Percentiles rank a stretch among this genome's conserved stretches.
phyloP scores from a whole-genome alignment of 495 filamentous ascomycete species.

The Neurospora sp. region DNA sequence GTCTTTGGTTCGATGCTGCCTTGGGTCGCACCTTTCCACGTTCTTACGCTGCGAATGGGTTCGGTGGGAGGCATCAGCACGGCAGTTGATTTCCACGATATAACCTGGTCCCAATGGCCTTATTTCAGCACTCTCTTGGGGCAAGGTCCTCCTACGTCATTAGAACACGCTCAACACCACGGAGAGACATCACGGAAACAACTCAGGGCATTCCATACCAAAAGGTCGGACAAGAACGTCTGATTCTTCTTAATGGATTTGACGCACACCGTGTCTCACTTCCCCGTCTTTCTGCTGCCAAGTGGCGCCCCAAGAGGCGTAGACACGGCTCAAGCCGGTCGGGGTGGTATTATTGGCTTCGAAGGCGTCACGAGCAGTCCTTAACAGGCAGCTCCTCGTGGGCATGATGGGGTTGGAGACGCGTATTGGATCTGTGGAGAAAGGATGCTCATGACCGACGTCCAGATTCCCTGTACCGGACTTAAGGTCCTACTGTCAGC shows the following conservation, averaged over 20 bases:
- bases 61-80: neutral
- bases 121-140: neutral
- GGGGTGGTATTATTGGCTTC: constrained; percentile 14
- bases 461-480: constrained; percentile 9
- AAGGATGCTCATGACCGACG: constrained; percentile 13
- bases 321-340: constrained; percentile 23
- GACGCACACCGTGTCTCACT: neutral
- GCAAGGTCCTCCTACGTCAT: neutral
- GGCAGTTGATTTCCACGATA: neutral
- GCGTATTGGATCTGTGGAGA: constrained; percentile 8
- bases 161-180: neutral
- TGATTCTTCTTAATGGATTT: neutral
- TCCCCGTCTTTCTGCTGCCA: constrained; percentile 6
- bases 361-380: constrained; percentile 13
- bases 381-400: constrained; percentile 14
- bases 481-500: constrained; percentile 7
- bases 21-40: neutral
- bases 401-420: constrained; percentile 3
- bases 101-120: neutral
- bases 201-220: neutral
- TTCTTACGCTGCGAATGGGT: neutral
- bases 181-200: neutral
- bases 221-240: neutral
- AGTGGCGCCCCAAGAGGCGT: constrained; percentile 10
- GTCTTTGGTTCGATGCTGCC: neutral